Evolutionary conservation across 1,139 yeast genomes (phyloP).

Genomic region (Blastobotrys petasosporus): DNA sequence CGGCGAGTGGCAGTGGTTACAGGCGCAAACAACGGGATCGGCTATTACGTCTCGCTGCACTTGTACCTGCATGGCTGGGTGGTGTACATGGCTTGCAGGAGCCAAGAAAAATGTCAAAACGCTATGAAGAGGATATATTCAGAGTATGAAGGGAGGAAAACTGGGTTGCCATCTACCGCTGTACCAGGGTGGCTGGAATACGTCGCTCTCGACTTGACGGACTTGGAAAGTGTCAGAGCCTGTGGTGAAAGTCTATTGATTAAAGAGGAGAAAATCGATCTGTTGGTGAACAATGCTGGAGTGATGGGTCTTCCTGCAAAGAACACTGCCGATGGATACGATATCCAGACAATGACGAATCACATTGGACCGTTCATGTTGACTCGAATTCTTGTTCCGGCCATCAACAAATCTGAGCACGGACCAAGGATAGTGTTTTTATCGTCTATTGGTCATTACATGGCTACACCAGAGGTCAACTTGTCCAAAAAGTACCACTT

Average conservation of each 20-base stretch:
- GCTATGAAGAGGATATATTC: conserved; percentile 51
- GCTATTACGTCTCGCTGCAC: conserved; percentile 70
- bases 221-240: conserved; percentile 45
- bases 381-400: conserved; percentile 54
- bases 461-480: conserved; percentile 48
- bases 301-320: conserved; percentile 70
- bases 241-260: conserved; percentile 43
- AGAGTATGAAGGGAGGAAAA: conserved; percentile 45
- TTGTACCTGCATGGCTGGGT: conserved; percentile 71
- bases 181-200: conserved; percentile 52
- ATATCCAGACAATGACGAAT: conserved; percentile 74
- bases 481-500: conserved; percentile 50
- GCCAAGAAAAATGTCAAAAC: conserved; percentile 45
- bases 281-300: conserved; percentile 76
- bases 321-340: conserved; percentile 64
- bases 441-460: conserved; percentile 63
- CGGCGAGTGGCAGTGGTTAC: conserved; percentile 64
- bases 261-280: conserved; percentile 50
- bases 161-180: conserved; percentile 14
- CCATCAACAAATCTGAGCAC: conserved; percentile 41
- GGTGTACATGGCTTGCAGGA: conserved; percentile 70
- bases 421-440: conserved; percentile 59
- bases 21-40: conserved; percentile 78
- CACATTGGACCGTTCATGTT: conserved; percentile 70
- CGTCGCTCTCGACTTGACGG: conserved; percentile 58